These are phyloP conservation scores for Aspergillus thermomutatus DNA, from an alignment of 2,329 filamentous ascomycete species.

Conservation along the genomic window DNA sequence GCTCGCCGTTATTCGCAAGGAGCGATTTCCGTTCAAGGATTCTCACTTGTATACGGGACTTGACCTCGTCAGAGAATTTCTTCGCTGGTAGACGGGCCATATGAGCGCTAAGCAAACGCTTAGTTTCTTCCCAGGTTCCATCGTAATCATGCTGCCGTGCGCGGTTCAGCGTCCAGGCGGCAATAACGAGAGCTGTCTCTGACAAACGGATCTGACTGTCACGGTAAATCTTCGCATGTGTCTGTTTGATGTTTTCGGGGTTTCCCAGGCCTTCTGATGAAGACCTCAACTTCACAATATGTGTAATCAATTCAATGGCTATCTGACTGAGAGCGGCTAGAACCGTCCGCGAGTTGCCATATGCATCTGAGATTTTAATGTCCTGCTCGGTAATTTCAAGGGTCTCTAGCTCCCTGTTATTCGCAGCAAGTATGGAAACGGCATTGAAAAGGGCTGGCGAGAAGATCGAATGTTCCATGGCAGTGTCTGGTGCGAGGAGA, in stretches of 20 bases:
- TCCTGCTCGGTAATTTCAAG: conserved; percentile 30
- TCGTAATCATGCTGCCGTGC: conserved; percentile 27
- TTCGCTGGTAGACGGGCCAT: conserved; percentile 28
- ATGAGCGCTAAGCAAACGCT: conserved; percentile 26
- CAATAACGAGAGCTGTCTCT: conserved; percentile 38
- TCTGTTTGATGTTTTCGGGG: conserved; percentile 39
- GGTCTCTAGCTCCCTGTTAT: conserved; percentile 38
- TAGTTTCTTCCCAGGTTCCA: conserved; percentile 25
- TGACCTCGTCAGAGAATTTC: conserved; percentile 27
- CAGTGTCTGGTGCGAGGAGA: conserved; percentile 28
- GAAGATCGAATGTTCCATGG: conserved; percentile 41
- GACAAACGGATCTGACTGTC: conserved; percentile 40
- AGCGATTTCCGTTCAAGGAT: conserved; percentile 34
- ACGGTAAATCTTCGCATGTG: conserved; percentile 40
- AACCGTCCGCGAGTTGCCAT: conserved; percentile 36
- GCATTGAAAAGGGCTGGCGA: conserved; percentile 43
- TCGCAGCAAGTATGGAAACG: conserved; percentile 40
- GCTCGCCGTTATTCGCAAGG: conserved; percentile 33
- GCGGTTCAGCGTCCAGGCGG: conserved; percentile 36
- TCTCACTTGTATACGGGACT: conserved; percentile 27
- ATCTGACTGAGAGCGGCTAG: conserved; percentile 42
- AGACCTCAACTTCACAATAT: conserved; percentile 34
- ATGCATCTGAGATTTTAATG: conserved; percentile 27
- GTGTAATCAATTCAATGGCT: conserved; percentile 38
- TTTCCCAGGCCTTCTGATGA: conserved; percentile 24